Base-by-base conservation (phyloP, 768 basidiomycete species). In the Boletus subparvulus region DNA sequence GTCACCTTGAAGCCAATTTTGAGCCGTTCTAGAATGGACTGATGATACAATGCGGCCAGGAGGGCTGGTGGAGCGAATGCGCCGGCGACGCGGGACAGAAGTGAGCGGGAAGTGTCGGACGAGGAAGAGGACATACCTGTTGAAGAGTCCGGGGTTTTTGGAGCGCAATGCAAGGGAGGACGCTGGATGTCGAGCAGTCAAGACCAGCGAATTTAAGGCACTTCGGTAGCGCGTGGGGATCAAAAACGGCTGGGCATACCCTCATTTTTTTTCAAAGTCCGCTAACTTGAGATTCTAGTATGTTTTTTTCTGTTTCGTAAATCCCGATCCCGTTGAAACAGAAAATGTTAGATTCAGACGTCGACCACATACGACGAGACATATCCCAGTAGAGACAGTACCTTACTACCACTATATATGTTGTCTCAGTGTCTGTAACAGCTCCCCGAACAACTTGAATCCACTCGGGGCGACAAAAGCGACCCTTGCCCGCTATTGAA, bases 41-140 rank as follows among this genome's bases (percentile, higher is more conserved):
- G 88, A 79, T 90, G 85, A 69, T 92, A 92, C 89, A 92, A 83
- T 79, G 77, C 74, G 80, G 82, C 79, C 77, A 73, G 68, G 75
- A 68, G 73, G 76, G 77, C 80, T 76, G 52, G 16, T 17, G 55
- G 57, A 56, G 56, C 70, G 66, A 66, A 10, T 52, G 52, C 63
- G 16, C 41, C 54, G 60, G 48, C 58, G 50, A 70, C 71, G 67
- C 50, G 66, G 26, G 52, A 54, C 58, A 54, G 41, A 50, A 47
- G 60, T 63, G 58, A 61, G 61, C n/a, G 46, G 54, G 60, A 44
- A 21, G 7, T 17, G 28, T 5, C 6, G 63, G 47, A 53, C n/a
- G 60, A 52, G 50, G 64, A 47, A 48, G 56, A 63, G 57, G 67
- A 73, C 59, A 61, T 79, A 81, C 81, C 76, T 83, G 81, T 62